Conservation (phyloP, 148 eudicot species). For the Pharnaceum exiguum region DNA sequence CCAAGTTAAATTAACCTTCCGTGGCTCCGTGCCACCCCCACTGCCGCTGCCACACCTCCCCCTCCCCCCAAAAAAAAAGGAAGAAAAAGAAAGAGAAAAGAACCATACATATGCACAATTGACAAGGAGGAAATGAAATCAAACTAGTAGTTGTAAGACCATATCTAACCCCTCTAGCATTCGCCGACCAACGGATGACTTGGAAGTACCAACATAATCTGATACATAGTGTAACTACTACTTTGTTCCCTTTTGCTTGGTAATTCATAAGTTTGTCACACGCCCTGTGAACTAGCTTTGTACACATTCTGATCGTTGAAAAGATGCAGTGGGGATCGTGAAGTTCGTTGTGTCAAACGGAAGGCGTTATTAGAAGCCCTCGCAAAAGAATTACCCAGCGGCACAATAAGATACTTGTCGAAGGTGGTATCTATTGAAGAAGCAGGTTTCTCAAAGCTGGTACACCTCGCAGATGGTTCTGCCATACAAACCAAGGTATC, state of each 20-base stretch:
- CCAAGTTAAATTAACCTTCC: neutral
- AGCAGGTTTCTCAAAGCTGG: slow-evolving; percentile 29
- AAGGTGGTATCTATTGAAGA: slow-evolving; percentile 53
- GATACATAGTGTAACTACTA: too few relatives aligned
- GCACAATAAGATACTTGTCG: slow-evolving; percentile 48
- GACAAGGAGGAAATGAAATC: too few relatives aligned
- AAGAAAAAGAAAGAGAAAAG: too few relatives aligned
- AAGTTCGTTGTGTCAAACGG: slow-evolving; percentile 40
- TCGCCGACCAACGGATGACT: too few relatives aligned
- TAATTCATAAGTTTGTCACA: too few relatives aligned
- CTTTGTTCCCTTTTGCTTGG: too few relatives aligned
- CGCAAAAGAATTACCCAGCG: slow-evolving; percentile 50
- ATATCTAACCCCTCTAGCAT: too few relatives aligned
- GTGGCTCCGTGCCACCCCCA: neutral
- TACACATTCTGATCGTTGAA: neutral
- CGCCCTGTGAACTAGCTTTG: too few relatives aligned
- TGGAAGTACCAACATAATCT: too few relatives aligned
- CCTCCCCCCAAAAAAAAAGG: too few relatives aligned
- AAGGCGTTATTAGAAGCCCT: slow-evolving; percentile 44
- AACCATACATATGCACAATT: too few relatives aligned
- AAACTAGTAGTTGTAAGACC: too few relatives aligned
- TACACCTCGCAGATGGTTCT: slow-evolving; percentile 58
- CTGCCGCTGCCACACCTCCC: neutral
- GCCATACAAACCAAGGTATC: slow-evolving; percentile 47
- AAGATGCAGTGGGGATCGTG: slow-evolving; percentile 35